A percentile compares a stretch with the other conserved stretches of the same genome.
Conservation (phyloP, 345 rosid species). For the Rhodamnia argentea region DNA sequence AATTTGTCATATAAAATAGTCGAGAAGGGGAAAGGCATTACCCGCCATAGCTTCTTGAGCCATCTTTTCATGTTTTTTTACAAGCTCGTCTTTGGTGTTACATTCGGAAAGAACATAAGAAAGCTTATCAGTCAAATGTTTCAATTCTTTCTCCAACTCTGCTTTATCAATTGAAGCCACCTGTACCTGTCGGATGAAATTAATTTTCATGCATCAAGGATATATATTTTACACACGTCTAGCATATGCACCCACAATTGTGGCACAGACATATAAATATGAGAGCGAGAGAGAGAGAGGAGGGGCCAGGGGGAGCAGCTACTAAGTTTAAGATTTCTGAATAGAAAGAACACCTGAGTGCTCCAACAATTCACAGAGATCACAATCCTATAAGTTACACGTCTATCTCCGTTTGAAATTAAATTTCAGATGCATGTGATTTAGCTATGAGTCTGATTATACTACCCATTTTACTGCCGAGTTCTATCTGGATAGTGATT, state of each 20-base stretch:
- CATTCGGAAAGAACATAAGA: slow-evolving; percentile 37
- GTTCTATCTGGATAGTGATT: neutral
- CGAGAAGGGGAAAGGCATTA: slow-evolving; percentile 5
- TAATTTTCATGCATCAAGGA: neutral
- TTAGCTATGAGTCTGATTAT: neutral
- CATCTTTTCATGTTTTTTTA: slow-evolving; percentile 40
- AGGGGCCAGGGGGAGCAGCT: neutral
- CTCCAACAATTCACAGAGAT: neutral
- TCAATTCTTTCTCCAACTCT: slow-evolving; percentile 48
- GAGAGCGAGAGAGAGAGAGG: neutral
- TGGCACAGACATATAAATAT: neutral
- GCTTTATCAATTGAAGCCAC: slow-evolving; percentile 34
- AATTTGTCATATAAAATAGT: neutral
- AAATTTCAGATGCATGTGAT: neutral
- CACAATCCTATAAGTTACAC: neutral
- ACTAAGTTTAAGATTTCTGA: neutral
- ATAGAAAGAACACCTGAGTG: neutral
- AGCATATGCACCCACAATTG: neutral
- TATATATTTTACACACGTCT: neutral
- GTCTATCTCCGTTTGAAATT: neutral
- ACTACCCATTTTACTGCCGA: neutral
- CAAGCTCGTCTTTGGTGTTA: slow-evolving; percentile 36
- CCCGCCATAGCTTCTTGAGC: slow-evolving; percentile 54
- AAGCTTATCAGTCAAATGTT: slow-evolving; percentile 41
- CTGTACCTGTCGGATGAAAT: slow-evolving; percentile 14